Evolutionary conservation across 257 asterid genomes (phyloP).

Genomic region (Echium plantagineum): DNA sequence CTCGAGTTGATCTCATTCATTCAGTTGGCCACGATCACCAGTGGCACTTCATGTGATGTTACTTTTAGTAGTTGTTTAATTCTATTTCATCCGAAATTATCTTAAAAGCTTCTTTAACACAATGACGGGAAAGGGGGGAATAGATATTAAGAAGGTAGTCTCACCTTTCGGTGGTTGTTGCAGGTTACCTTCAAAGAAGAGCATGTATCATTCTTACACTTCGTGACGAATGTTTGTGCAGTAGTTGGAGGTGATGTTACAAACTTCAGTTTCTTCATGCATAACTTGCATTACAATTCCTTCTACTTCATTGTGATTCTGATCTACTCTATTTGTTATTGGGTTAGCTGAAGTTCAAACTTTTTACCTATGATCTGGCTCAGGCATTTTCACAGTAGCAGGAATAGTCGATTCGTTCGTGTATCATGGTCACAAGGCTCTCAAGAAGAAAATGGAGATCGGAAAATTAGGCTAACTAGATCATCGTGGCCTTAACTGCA

Average conservation of each 20-base stretch:
- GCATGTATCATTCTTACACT: constrained; percentile 80
- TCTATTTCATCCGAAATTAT: background rate
- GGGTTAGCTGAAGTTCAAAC: background rate
- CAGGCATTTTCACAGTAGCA: background rate
- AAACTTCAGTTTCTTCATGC: too few species aligned
- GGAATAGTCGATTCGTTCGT: constrained; percentile 3
- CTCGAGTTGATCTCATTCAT: background rate
- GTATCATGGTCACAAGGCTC: constrained; percentile 4
- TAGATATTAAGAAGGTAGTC: too few species aligned
- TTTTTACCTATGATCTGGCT: background rate
- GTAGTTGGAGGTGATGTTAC: constrained; percentile 77
- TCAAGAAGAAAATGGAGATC: constrained; percentile 3
- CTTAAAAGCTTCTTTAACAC: background rate
- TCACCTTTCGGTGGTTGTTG: background rate
- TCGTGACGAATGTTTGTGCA: constrained; percentile 85
- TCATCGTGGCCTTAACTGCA: background rate
- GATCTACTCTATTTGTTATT: background rate
- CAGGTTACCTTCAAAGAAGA: constrained; percentile 88
- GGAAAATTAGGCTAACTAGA: constrained; percentile 1
- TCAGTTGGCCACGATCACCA: background rate
- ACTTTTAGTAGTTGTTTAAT: background rate
- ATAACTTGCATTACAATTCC: background rate
- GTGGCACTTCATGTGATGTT: background rate
- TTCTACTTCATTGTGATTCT: background rate
- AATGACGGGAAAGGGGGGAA: background rate